These are phyloP conservation scores for Mallotus nudiflorus DNA, from an alignment of 345 rosid genomes.

Conservation along the genomic window DNA sequence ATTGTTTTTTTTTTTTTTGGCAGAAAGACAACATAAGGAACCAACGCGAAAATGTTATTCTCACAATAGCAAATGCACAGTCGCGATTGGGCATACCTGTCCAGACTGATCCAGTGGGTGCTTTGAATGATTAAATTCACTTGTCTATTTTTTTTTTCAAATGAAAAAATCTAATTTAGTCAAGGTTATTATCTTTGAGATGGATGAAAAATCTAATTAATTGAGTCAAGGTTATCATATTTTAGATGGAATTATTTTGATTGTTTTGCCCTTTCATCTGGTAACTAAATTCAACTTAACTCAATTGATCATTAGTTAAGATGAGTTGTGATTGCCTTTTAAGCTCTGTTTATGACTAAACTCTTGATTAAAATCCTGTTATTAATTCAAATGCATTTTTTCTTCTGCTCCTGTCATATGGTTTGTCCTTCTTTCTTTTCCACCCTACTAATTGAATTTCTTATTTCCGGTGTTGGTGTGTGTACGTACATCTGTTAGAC, in stretches of 20 bases:
- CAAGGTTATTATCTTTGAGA: background rate
- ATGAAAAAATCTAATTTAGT: background rate
- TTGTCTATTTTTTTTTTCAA: background rate
- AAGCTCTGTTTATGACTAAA: background rate
- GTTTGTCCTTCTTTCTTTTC: background rate
- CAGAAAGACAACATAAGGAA: constrained; percentile 92
- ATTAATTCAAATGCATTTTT: background rate
- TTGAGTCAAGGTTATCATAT: background rate
- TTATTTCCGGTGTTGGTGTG: background rate
- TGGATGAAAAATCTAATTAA: background rate
- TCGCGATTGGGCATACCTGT: constrained; percentile 64
- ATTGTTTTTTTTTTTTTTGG: constrained; percentile 18
- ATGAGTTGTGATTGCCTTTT: background rate
- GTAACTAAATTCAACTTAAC: background rate
- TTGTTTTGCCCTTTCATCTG: background rate
- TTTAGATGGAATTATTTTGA: background rate
- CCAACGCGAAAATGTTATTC: constrained; percentile 93
- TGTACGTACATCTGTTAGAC: background rate
- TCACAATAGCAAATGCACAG: constrained; percentile 83
- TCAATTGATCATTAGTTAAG: background rate
- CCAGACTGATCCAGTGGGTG: constrained; percentile 81
- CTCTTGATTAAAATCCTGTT: background rate
- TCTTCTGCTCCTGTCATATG: background rate
- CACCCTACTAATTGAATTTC: background rate
- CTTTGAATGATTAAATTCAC: constrained; percentile 5